These are phyloP conservation scores for Cyberlindnera nakhonratchasimensis DNA, from an alignment of 805 yeast species.

Conservation along the genomic window DNA sequence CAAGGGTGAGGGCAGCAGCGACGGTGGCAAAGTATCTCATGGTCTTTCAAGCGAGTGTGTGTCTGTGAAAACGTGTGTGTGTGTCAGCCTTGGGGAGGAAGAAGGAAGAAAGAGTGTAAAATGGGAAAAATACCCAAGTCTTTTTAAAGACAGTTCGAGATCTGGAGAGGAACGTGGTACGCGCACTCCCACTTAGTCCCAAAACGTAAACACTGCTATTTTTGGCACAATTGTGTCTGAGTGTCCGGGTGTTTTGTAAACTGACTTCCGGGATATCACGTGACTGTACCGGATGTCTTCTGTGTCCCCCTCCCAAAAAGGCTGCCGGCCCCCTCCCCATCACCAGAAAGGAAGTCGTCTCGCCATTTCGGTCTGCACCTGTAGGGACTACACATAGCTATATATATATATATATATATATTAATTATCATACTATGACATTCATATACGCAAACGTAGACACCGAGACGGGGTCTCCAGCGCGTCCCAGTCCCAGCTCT, in stretches of 20 bases:
- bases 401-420: no score
- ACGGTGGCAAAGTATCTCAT: slow-evolving; percentile 11
- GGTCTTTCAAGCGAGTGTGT: slow-evolving; percentile 1
- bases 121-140: background rate
- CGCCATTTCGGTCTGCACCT: no score
- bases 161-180: slow-evolving; percentile 4
- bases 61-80: background rate
- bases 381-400: no score
- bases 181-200: slow-evolving; percentile 7
- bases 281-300: no score
- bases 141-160: background rate
- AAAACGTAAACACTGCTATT: slow-evolving; percentile 14
- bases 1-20: slow-evolving; percentile 17
- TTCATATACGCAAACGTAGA: no score
- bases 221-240: slow-evolving; percentile 3
- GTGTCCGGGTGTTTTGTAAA: background rate
- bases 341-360: no score
- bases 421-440: no score
- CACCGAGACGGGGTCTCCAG: no score
- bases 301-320: no score
- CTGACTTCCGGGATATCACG: background rate
- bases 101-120: background rate
- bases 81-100: background rate
- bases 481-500: no score
- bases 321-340: no score